These are phyloP conservation scores for Globisporangium parvum DNA, from an alignment of 352 stramenopile genomes.

Conservation along the genomic window DNA sequence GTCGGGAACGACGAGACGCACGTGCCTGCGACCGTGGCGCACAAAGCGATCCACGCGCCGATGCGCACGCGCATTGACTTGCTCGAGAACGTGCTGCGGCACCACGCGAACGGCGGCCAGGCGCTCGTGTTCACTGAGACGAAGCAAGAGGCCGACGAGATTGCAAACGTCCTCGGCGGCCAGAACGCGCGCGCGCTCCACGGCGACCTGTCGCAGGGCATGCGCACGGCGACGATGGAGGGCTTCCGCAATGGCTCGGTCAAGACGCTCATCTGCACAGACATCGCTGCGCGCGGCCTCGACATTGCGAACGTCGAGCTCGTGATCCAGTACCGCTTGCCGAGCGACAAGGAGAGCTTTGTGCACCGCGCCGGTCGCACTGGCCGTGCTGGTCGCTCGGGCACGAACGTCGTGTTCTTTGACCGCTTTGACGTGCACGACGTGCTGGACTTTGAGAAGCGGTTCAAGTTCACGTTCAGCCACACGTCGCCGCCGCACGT, in stretches of 20 bases:
- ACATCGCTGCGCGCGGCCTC: conserved; percentile 86
- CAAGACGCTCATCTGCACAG: conserved; percentile 89
- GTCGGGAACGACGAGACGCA: conserved; percentile 87
- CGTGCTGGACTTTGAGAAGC: conserved; percentile 71
- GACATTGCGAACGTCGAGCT: conserved; percentile 89
- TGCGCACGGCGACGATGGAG: conserved; percentile 94
- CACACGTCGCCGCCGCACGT: conserved; percentile 47
- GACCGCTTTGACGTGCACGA: conserved; percentile 58
- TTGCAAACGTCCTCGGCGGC: conserved; percentile 82
- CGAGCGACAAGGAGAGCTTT: conserved; percentile 92
- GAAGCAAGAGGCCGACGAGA: conserved; percentile 94
- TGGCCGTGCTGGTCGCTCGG: conserved; percentile 75
- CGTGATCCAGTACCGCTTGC: conserved; percentile 93
- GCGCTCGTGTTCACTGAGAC: conserved; percentile 97
- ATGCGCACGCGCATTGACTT: conserved; percentile 55
- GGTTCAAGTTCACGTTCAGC: conserved; percentile 69
- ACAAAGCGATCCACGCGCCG: conserved; percentile 91
- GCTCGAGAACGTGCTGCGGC: conserved; percentile 61
- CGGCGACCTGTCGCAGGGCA: conserved; percentile 74
- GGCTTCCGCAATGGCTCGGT: conserved; percentile 94
- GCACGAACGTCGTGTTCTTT: conserved; percentile 86
- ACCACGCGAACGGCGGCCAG: conserved; percentile 62
- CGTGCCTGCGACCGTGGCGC: conserved; percentile 81
- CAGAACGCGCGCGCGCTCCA: conserved; percentile 60
- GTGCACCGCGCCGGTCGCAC: conserved; percentile 91